Evolutionary conservation across 2,329 filamentous ascomycete genomes (phyloP).

Genomic region (Penicillium brevicompactum): DNA sequence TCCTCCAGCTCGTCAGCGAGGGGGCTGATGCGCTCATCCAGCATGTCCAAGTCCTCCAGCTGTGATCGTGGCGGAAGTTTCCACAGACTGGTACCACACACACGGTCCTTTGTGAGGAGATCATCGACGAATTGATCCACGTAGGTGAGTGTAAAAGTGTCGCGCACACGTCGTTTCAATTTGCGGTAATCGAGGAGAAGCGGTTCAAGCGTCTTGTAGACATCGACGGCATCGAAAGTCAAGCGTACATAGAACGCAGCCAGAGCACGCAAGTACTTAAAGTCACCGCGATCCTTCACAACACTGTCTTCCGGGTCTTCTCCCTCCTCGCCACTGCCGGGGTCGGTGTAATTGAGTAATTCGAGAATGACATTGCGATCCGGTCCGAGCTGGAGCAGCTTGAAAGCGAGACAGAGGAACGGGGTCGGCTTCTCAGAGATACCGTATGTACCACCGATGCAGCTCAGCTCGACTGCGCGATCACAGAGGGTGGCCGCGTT

Average conservation of each 20-base stretch:
- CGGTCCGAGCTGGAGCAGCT: conserved; percentile 85
- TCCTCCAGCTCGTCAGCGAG: conserved; percentile 66
- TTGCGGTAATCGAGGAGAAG: conserved; percentile 82
- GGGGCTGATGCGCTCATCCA: conserved; percentile 84
- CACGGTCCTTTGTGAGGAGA: conserved; percentile 80
- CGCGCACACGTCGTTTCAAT: conserved; percentile 72
- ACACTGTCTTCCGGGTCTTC: conserved; percentile 32
- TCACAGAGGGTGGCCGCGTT: conserved; percentile 82
- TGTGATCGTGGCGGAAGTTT: conserved; percentile 82
- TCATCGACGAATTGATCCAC: conserved; percentile 96
- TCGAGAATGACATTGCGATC: conserved; percentile 75
- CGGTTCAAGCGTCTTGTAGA: conserved; percentile 80
- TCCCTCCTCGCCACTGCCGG: conserved; percentile 56
- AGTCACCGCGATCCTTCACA: conserved; percentile 46
- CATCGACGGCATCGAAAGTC: conserved; percentile 77
- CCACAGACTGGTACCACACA: conserved; percentile 90
- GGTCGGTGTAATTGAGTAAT: conserved; percentile 77
- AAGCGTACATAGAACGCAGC: conserved; percentile 92
- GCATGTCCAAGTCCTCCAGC: conserved; percentile 82
- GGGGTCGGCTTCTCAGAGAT: conserved; percentile 80
- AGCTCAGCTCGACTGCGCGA: conserved; percentile 80
- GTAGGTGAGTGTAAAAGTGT: conserved; percentile 73
- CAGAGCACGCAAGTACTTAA: conserved; percentile 81
- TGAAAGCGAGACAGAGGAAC: conserved; percentile 92
- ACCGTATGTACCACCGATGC: conserved; percentile 86